Evolutionary conservation across 1,284 basidiomycete genomes (phyloP).

Genomic region (Neotropicomus parvogracilis): DNA sequence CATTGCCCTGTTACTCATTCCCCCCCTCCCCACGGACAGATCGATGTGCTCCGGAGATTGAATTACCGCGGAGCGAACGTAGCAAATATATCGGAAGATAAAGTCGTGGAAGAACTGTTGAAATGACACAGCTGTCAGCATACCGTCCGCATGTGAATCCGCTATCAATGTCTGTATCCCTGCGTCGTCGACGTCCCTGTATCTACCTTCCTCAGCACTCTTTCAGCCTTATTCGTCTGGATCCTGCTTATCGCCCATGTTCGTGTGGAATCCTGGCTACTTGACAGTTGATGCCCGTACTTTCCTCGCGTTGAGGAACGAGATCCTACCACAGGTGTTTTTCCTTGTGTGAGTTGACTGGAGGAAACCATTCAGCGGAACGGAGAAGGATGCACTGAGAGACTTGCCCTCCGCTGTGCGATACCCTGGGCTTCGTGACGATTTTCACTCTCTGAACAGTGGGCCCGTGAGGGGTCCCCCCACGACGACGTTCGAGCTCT

Average conservation of each 20-base stretch:
- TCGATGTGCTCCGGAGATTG: slow-evolving; percentile 80
- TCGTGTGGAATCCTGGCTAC: slow-evolving; percentile 8
- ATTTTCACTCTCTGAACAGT: neutral
- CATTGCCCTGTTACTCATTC: slow-evolving; percentile 3
- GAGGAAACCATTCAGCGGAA: neutral
- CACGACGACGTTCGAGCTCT: neutral
- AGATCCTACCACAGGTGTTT: slow-evolving; percentile 6
- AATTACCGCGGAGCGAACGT: slow-evolving; percentile 87
- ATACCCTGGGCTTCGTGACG: slow-evolving; percentile 1
- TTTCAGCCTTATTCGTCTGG: slow-evolving; percentile 14
- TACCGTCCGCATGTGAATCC: slow-evolving; percentile 26
- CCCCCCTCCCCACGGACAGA: slow-evolving; percentile 42
- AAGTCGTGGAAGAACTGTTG: slow-evolving; percentile 56
- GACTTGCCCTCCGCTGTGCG: neutral
- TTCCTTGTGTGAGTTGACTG: slow-evolving; percentile 9
- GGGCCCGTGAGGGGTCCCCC: too few species aligned
- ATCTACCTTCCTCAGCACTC: slow-evolving; percentile 21
- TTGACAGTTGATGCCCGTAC: slow-evolving; percentile 3
- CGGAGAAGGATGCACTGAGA: neutral
- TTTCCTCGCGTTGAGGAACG: slow-evolving; percentile 3
- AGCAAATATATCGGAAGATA: slow-evolving; percentile 56
- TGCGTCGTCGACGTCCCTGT: slow-evolving; percentile 27
- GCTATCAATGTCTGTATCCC: slow-evolving; percentile 24
- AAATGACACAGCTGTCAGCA: slow-evolving; percentile 35
- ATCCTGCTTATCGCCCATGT: slow-evolving; percentile 12